Percentiles rank a stretch among this genome's conserved stretches.
These are phyloP conservation scores for Russula virescens DNA, from an alignment of 768 basidiomycete genomes.

Conservation along the genomic window DNA sequence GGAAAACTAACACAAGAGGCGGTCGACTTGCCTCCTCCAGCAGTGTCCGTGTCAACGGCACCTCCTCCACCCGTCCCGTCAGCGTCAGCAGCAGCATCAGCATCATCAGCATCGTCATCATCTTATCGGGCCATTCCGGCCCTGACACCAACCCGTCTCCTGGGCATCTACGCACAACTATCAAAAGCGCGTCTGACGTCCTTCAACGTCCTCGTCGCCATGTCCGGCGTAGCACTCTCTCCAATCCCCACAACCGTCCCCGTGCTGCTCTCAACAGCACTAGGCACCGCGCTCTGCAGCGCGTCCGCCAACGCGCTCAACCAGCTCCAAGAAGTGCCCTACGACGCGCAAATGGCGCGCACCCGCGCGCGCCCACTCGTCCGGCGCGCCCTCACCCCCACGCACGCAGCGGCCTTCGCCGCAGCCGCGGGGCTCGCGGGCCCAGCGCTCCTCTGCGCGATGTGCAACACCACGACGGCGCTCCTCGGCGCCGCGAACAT, in stretches of 20 bases:
- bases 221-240: constrained; percentile 89
- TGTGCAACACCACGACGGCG: constrained; percentile 85
- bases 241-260: constrained; percentile 82
- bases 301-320: constrained; percentile 94
- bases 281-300: constrained; percentile 86
- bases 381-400: constrained; percentile 71
- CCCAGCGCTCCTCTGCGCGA: constrained; percentile 66
- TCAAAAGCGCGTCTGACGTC: constrained; percentile 80
- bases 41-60: too few species aligned
- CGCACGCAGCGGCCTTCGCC: constrained; percentile 82
- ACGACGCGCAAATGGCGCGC: constrained; percentile 94
- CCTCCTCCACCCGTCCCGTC: constrained; percentile 20
- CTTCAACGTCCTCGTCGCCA: constrained; percentile 81
- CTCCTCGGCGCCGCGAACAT: constrained; percentile 80
- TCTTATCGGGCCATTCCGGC: constrained; percentile 27
- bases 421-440: constrained; percentile 71
- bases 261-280: constrained; percentile 76
- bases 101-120: not conserved
- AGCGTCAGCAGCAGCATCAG: not conserved
- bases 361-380: constrained; percentile 87
- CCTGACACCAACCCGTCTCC: constrained; percentile 46
- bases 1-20: not conserved
- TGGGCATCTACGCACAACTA: constrained; percentile 71
- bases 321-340: constrained; percentile 90
- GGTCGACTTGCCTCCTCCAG: not conserved